phyloP scores from a whole-genome alignment of 2,329 filamentous ascomycete species.

The Kalmusia sp. region DNA sequence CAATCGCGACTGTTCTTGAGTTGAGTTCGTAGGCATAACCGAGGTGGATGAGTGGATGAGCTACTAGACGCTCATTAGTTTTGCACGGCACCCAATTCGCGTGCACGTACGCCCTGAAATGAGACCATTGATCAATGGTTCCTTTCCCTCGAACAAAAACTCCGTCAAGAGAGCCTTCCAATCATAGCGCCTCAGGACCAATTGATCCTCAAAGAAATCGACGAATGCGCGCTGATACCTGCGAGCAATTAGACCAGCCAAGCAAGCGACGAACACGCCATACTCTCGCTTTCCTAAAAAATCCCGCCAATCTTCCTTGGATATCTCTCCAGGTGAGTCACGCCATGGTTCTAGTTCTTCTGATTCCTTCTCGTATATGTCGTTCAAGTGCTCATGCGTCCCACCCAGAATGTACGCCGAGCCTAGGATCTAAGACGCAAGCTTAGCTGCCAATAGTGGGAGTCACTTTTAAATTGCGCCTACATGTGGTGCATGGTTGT shows the following conservation, averaged over 20 bases:
- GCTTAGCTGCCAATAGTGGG: slow-evolving; percentile 36
- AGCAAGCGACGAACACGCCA: slow-evolving; percentile 21
- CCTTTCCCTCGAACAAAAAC: slow-evolving; percentile 76
- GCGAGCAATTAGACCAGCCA: slow-evolving; percentile 17
- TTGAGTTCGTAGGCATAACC: slow-evolving; percentile 92
- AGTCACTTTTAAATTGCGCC: slow-evolving; percentile 33
- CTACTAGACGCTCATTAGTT: slow-evolving; percentile 62
- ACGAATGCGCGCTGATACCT: slow-evolving; percentile 88
- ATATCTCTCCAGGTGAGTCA: slow-evolving; percentile 84
- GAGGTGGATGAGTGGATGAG: slow-evolving; percentile 91
- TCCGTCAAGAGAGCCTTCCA: slow-evolving; percentile 80
- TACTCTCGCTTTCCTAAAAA: slow-evolving; percentile 77
- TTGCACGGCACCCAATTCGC: neutral
- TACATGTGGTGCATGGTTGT: slow-evolving; percentile 84
- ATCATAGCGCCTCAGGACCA: slow-evolving; percentile 79
- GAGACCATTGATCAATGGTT: slow-evolving; percentile 81
- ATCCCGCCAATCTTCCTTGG: slow-evolving; percentile 83
- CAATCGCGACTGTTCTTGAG: slow-evolving; percentile 84
- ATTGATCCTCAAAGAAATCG: slow-evolving; percentile 93
- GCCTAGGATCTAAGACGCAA: slow-evolving; percentile 67
- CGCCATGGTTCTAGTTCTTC: slow-evolving; percentile 79
- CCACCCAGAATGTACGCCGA: slow-evolving; percentile 88
- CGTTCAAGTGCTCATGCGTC: slow-evolving; percentile 73
- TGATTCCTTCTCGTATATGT: slow-evolving; percentile 80
- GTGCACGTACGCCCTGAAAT: slow-evolving; percentile 74